Percentiles rank a stretch among this genome's conserved stretches.
phyloP scores from a whole-genome alignment of 805 yeast genomes.

The Candida piceae region DNA sequence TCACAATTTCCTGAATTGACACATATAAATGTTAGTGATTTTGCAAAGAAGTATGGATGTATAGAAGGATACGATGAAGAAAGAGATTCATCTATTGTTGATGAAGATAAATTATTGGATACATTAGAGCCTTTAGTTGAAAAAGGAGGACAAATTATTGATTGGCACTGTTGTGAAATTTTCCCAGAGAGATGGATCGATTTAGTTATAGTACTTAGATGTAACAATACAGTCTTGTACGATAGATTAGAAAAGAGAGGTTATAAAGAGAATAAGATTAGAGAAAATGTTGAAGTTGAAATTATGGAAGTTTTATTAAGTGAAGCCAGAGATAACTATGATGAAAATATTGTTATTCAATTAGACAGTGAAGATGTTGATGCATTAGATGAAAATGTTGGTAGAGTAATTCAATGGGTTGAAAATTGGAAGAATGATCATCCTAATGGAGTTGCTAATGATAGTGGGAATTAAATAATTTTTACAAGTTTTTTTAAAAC shows the following conservation, averaged over 20 bases:
- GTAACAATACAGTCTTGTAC: slow-evolving; percentile 65
- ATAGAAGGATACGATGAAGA: slow-evolving; percentile 82
- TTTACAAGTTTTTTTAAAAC: too few relatives aligned
- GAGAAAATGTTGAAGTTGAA: slow-evolving; percentile 92
- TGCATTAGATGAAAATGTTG: slow-evolving; percentile 78
- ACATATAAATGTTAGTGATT: slow-evolving; percentile 67
- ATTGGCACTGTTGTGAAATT: slow-evolving; percentile 97
- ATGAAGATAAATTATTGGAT: slow-evolving; percentile 85
- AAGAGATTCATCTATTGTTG: slow-evolving; percentile 83
- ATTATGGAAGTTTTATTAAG: slow-evolving; percentile 88
- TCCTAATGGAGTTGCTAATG: slow-evolving; percentile 56
- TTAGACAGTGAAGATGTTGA: slow-evolving; percentile 67
- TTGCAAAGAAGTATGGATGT: slow-evolving; percentile 73
- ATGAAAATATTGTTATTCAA: slow-evolving; percentile 75
- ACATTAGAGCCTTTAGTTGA: slow-evolving; percentile 71
- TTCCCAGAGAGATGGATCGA: slow-evolving; percentile 93
- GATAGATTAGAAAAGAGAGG: slow-evolving; percentile 75
- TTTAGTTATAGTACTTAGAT: slow-evolving; percentile 80
- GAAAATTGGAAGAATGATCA: slow-evolving; percentile 67
- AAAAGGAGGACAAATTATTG: slow-evolving; percentile 84
- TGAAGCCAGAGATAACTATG: slow-evolving; percentile 84
- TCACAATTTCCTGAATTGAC: slow-evolving; percentile 45
- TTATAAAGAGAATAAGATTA: slow-evolving; percentile 75
- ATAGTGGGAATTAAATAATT: slow-evolving; percentile 3
- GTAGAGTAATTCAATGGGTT: slow-evolving; percentile 69